These are phyloP conservation scores for Sclerotinia spermophila DNA, from an alignment of 2,329 filamentous ascomycete species.

Conservation along the genomic window DNA sequence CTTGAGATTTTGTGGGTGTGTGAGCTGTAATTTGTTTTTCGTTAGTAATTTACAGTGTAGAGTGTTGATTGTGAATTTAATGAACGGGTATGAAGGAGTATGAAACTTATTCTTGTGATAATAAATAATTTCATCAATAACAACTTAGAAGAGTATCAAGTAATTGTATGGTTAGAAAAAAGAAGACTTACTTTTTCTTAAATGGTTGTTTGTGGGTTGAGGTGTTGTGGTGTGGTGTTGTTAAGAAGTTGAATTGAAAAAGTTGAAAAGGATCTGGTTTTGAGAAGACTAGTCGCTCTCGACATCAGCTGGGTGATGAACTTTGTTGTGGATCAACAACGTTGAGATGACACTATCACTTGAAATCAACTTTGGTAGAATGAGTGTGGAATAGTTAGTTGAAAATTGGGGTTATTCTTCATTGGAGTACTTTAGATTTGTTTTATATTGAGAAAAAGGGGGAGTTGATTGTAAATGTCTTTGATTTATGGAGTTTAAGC, in stretches of 20 bases:
- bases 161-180: not conserved
- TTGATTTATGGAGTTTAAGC: not conserved
- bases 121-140: not conserved
- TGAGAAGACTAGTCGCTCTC: not conserved
- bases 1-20: not conserved
- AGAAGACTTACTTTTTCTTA: not conserved
- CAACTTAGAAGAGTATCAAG: not conserved
- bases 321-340: not conserved
- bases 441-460: not conserved
- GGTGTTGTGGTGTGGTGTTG: not conserved
- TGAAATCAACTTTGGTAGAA: fast-evolving
- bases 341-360: not conserved
- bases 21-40: not conserved
- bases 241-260: not conserved
- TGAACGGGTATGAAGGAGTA: not conserved
- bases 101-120: not conserved
- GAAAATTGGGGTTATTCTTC: not conserved
- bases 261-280: not conserved
- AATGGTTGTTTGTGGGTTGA: not conserved
- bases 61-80: not conserved
- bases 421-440: not conserved
- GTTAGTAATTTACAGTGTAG: not conserved
- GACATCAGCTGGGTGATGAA: not conserved
- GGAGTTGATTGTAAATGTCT: not conserved
- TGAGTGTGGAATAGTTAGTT: not conserved